Conservation (phyloP, 257 asterid species). For the Solanum medicagineum region DNA sequence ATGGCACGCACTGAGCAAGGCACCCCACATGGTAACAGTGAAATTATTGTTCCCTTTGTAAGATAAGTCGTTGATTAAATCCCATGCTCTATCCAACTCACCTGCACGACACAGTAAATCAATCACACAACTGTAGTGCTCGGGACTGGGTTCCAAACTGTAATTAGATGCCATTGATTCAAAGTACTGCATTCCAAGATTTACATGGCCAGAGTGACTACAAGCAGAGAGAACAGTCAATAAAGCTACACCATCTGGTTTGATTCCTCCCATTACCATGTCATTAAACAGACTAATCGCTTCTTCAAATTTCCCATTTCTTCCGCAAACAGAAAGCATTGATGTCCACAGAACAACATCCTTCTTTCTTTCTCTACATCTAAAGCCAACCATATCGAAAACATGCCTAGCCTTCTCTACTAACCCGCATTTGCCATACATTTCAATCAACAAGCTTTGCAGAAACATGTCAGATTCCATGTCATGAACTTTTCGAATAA, state of each 20-base stretch:
- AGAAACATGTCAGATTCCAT: constrained; percentile 42
- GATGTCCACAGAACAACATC: constrained; percentile 87
- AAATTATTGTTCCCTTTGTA: constrained; percentile 1
- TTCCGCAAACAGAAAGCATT: constrained; percentile 59
- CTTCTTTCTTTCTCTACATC: constrained; percentile 11
- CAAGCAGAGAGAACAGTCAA: constrained; percentile 75
- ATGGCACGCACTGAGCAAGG: constrained; percentile 65
- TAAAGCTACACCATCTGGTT: constrained; percentile 69
- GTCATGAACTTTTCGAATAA: constrained; percentile 23
- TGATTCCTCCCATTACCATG: constrained; percentile 53
- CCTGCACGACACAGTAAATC: constrained; percentile 82
- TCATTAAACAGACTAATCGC: constrained; percentile 39
- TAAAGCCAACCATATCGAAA: constrained; percentile 39
- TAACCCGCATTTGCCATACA: constrained; percentile 79
- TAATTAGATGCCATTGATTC: constrained; percentile 47
- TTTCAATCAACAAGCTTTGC: constrained; percentile 68
- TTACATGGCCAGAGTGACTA: constrained; percentile 78
- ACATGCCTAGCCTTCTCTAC: constrained; percentile 42
- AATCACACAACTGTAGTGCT: constrained; percentile 77
- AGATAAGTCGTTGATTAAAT: constrained; percentile 31
- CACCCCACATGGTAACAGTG: constrained; percentile 64
- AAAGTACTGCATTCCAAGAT: constrained; percentile 56
- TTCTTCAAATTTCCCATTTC: constrained; percentile 41
- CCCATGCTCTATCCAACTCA: constrained; percentile 62
- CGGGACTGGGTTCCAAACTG: constrained; percentile 39